Base-by-base conservation (phyloP, 2,329 filamentous ascomycete genomes). In the Leptographium galeiforme region DNA sequence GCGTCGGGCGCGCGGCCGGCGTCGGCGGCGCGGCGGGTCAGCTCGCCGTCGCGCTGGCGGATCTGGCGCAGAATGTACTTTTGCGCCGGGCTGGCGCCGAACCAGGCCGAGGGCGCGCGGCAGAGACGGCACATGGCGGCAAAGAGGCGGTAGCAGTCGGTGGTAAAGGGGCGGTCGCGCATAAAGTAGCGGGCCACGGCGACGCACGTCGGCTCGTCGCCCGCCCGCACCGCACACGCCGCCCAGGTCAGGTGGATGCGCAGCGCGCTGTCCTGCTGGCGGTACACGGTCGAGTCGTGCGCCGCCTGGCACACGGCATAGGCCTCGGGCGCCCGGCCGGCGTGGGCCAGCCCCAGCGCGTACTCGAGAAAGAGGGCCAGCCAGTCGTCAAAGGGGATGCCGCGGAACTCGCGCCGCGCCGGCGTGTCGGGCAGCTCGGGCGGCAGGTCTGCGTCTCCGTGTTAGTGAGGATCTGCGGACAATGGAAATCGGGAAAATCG, bases 1-100 rank as follows among this genome's bases (percentile, higher is more conserved):
- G 48, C 66, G 53, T 68, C 71, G 57, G 65, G n/a, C 4, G 39
- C 47, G 16, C 14, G 33, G 4, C 96, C 90, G 71, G 94, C 87
- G 4, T 82, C 81, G 66, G 94, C 93, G 67, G 96, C 86, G 67
- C 93, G 87, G 6, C 90, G 82, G 53, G 95, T 75, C 48, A 86
- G 73, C 6, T 73, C 70, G 57, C 78, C 84, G 66, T 98, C 93
- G 72, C 95, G 87, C 4, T 82, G 81, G 66, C 95, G 94, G 68
- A 98, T 87, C 68, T 95, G 89, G 6, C 93, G 83, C 55, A 96
- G 75, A 62, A 97, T 82, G 63, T 87, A 95, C 66, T 97, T 97
- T 67, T 95, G 89, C 19, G 85, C 84, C 0, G 88, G 84, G 0
- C 87, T 86, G 3, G 85, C 84, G 51, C 84, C 84, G 67, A 91